These are phyloP conservation scores for Diospyros kaki DNA, from an alignment of 148 eudicot species.

Conservation along the genomic window DNA sequence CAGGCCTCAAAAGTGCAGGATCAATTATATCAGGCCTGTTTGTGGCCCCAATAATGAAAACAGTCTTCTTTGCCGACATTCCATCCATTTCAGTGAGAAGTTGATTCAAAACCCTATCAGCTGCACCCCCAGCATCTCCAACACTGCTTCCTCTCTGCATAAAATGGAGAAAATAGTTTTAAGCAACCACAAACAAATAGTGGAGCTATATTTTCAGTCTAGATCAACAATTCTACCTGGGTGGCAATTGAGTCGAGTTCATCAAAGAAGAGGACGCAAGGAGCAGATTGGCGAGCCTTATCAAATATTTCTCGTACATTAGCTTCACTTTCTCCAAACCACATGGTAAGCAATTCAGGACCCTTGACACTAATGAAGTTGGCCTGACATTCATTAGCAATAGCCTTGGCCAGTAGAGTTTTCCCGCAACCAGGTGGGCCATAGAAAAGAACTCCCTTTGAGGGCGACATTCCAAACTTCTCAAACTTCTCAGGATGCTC, in stretches of 20 bases:
- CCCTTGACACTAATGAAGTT: conserved; percentile 82
- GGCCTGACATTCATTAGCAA: conserved; percentile 87
- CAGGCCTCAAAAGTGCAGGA: conserved; percentile 74
- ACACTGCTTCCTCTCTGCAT: conserved; percentile 72
- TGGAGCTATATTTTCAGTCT: background rate
- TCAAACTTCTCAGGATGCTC: conserved; percentile 92
- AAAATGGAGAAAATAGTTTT: background rate
- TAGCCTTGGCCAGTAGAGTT: conserved; percentile 80
- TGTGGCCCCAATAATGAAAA: conserved; percentile 79
- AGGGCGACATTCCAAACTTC: conserved; percentile 87
- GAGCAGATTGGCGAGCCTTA: conserved; percentile 81
- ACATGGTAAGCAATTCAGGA: conserved; percentile 80
- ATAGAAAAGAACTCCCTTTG: conserved; percentile 84
- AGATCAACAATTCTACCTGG: conserved; percentile 38
- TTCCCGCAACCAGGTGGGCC: conserved; percentile 93
- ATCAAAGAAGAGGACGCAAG: conserved; percentile 80
- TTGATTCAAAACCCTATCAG: conserved; percentile 80
- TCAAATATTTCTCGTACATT: conserved; percentile 80
- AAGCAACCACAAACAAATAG: background rate
- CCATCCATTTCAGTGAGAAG: conserved; percentile 89
- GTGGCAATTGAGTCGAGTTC: conserved; percentile 88
- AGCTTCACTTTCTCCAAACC: conserved; percentile 93
- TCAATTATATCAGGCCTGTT: conserved; percentile 90
- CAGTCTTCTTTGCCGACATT: conserved; percentile 84
- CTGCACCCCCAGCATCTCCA: conserved; percentile 93